Evolutionary conservation across 164 flowering plant genomes (phyloP).

Genomic region (Liquidambar formosana): DNA sequence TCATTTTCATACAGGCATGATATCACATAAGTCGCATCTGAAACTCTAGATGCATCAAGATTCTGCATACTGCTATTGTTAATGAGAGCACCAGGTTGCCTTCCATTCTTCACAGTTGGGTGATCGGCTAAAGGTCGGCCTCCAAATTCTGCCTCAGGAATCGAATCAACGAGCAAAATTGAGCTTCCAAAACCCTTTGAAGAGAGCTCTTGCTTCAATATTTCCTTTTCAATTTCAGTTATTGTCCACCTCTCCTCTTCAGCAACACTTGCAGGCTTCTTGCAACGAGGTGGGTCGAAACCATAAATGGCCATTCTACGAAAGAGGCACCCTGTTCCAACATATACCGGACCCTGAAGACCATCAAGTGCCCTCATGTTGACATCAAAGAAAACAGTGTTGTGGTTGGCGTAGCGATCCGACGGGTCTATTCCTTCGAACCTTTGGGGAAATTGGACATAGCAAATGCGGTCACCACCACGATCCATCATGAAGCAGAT

Average conservation of each 20-base stretch:
- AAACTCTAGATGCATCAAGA: constrained; percentile 74
- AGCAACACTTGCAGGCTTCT: constrained; percentile 25
- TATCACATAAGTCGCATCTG: constrained; percentile 36
- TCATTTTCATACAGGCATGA: constrained; percentile 78
- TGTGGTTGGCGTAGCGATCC: constrained; percentile 89
- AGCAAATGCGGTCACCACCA: constrained; percentile 73
- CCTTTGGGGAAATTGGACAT: constrained; percentile 87
- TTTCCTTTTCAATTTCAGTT: constrained; percentile 60
- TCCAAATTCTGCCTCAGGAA: constrained; percentile 74
- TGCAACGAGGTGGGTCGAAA: constrained; percentile 70
- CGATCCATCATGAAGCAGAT: constrained; percentile 97
- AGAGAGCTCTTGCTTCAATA: constrained; percentile 42
- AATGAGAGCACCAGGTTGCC: constrained; percentile 82
- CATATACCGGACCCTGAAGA: constrained; percentile 89
- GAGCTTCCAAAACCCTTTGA: constrained; percentile 90
- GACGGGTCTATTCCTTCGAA: constrained; percentile 91
- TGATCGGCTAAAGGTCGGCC: constrained; percentile 91
- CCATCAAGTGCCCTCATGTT: constrained; percentile 95
- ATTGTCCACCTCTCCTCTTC: constrained; percentile 20
- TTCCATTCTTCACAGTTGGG: constrained; percentile 64
- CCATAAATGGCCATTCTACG: constrained; percentile 83
- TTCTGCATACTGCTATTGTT: constrained; percentile 49
- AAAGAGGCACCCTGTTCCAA: constrained; percentile 95
- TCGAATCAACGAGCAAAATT: constrained; percentile 65
- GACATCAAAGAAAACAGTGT: constrained; percentile 87